These are phyloP conservation scores for Furcasterigmium furcatum DNA, from an alignment of 2,329 filamentous ascomycete genomes.

Conservation along the genomic window DNA sequence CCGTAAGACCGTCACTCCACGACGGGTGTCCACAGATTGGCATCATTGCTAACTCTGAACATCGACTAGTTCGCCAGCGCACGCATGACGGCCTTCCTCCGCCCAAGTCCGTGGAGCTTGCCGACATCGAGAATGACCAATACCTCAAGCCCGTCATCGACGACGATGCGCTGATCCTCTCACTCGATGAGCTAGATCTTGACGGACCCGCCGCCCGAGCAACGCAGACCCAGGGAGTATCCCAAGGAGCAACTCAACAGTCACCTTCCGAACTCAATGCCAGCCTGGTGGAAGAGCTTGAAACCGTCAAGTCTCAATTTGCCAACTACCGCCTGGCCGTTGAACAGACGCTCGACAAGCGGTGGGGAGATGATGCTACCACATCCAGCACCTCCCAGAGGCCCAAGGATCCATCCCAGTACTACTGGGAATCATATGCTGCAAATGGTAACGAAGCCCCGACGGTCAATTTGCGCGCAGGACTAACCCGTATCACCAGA, in stretches of 20 bases:
- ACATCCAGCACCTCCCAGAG: background rate
- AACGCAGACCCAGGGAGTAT: conserved; percentile 12
- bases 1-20: conserved; percentile 29
- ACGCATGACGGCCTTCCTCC: conserved; percentile 40
- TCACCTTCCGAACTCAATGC: conserved; percentile 45
- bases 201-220: conserved; percentile 30
- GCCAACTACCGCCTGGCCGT: conserved; percentile 63
- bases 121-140: conserved; percentile 70
- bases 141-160: conserved; percentile 82
- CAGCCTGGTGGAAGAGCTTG: conserved; percentile 59
- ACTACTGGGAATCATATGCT: conserved; percentile 62
- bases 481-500: conserved; percentile 41
- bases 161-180: conserved; percentile 86
- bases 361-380: conserved; percentile 52
- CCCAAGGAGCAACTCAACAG: conserved; percentile 21
- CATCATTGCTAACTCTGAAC: too few species aligned
- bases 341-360: conserved; percentile 62
- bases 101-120: conserved; percentile 56
- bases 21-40: too few species aligned
- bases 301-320: conserved; percentile 58
- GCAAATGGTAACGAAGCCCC: conserved; percentile 44
- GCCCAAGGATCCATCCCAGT: conserved; percentile 34
- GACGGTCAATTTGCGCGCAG: background rate
- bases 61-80: conserved; percentile 45
- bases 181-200: conserved; percentile 71